Evolutionary conservation across 2,329 filamentous ascomycete species (phyloP), one percentile per base, ranked within the genome.

Genomic region (Paracamarosporium sp.): DNA sequence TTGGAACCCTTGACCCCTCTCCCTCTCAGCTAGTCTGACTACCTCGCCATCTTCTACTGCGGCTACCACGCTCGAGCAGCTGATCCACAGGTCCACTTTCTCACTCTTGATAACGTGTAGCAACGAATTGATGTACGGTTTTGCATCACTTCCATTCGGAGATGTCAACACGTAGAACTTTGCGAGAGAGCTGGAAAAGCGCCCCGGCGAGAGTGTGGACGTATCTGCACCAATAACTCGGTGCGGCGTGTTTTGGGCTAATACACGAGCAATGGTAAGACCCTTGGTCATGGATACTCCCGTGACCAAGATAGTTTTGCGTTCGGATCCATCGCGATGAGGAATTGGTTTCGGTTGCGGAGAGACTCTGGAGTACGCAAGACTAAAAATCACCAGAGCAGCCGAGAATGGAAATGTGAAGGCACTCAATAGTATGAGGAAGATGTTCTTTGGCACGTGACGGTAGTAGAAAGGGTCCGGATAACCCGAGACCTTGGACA

Each of bases 231-330:
- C 90, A 38, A 93, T 83, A 36, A 93, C 89, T n/a, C 82, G 81
- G 71, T 92, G 88, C 2, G 88, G 88, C 1, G 83, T 81, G 24
- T 83, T 74, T 20, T 82, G 76, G 63, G 89, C 81, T 72, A 92
- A 89, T 3, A 85, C 74, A 31, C 90, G 84, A 4, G 90, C 88
- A 8, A 93, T 77, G 0, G 81, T 78, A 3, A 93, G 80, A 4
- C 89, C 90, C 70, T 92, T 90, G 41, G 85, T 82, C 84, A 91
- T 93, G 44, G 86, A 86, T 2, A 92, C 82, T 1, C 90, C 90
- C 0, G 90, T 92, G 40, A 93, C 83, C 13, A 93, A 82, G 33
- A 93, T 79, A 0, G 84, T 90, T 53, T 81, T 83, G 33, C 55
- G 61, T 5, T 31, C 35, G 11, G 47, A 24, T 33, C 11, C 57